Conservation (phyloP, 805 yeast genomes). For the Saturnispora serradocipensis region DNA sequence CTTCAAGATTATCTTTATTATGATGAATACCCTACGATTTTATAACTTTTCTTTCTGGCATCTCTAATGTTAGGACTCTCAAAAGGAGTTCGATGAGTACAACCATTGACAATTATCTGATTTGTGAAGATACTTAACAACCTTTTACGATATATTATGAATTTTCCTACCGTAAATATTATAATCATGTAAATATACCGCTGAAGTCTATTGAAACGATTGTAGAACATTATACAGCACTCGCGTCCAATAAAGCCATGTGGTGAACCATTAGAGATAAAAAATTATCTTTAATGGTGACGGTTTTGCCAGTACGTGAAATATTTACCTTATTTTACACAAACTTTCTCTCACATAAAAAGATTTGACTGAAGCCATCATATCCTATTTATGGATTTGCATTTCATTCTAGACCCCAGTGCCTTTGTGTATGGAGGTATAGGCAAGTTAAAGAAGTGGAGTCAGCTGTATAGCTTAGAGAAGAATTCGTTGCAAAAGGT, state of each 20-base stretch:
- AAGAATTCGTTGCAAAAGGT: conserved; percentile 21
- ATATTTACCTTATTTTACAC: not conserved
- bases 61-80: conserved; percentile 78
- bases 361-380: not conserved
- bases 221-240: not conserved
- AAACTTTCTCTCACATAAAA: not conserved
- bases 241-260: not conserved
- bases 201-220: not conserved
- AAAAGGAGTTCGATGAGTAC: conserved; percentile 66
- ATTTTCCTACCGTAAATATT: not conserved
- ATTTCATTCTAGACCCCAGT: conserved; percentile 56
- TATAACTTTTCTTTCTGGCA: conserved; percentile 66
- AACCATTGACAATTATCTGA: conserved; percentile 65
- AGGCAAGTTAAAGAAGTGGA: conserved; percentile 61
- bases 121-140: conserved; percentile 5
- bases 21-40: conserved; percentile 10
- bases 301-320: not conserved
- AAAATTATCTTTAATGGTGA: not conserved
- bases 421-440: conserved; percentile 56
- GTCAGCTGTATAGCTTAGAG: conserved; percentile 11
- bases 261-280: not conserved
- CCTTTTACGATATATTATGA: not conserved
- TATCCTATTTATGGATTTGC: conserved; percentile 6
- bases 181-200: not conserved
- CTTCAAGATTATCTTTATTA: conserved; percentile 1